These are phyloP conservation scores for Eimeria sp. DNA, from an alignment of 169 alveolate genomes.

Conservation along the genomic window DNA sequence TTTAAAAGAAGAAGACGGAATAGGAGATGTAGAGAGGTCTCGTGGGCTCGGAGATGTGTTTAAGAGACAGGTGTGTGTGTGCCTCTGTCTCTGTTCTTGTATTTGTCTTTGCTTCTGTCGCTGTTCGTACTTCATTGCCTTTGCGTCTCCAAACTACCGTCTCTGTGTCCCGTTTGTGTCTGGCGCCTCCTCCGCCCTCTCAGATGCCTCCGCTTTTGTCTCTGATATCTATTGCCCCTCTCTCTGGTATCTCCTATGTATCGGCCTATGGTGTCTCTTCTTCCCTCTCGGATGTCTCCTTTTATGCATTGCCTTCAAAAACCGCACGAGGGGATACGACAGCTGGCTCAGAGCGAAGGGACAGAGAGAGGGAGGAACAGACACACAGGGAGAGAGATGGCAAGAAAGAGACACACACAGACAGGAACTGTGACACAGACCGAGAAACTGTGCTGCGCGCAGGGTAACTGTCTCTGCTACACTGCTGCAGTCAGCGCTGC, in stretches of 20 bases:
- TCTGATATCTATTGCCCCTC: too few relatives aligned
- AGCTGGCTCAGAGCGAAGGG: too few relatives aligned
- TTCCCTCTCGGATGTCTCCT: neutral
- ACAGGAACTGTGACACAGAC: neutral
- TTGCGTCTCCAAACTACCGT: neutral
- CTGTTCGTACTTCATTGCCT: neutral
- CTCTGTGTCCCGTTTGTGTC: neutral
- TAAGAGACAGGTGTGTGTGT: too few relatives aligned
- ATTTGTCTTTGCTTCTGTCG: neutral
- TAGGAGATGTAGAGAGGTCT: too few relatives aligned
- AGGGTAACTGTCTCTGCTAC: constrained; percentile 11
- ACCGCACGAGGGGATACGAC: too few relatives aligned
- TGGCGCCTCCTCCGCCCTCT: neutral
- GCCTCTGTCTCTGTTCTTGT: too few relatives aligned
- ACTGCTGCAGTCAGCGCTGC: constrained; percentile 21
- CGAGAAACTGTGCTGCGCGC: neutral
- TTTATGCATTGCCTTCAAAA: neutral
- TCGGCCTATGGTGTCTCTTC: neutral
- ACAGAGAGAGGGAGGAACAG: neutral
- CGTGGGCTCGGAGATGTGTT: too few relatives aligned
- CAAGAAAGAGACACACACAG: neutral
- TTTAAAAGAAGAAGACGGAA: too few relatives aligned
- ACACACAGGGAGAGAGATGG: neutral
- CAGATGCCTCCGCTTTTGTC: neutral
- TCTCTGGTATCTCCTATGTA: neutral